Evolutionary conservation across 352 stramenopile species (phyloP).

Genomic region (Aphanomyces euteiches): DNA sequence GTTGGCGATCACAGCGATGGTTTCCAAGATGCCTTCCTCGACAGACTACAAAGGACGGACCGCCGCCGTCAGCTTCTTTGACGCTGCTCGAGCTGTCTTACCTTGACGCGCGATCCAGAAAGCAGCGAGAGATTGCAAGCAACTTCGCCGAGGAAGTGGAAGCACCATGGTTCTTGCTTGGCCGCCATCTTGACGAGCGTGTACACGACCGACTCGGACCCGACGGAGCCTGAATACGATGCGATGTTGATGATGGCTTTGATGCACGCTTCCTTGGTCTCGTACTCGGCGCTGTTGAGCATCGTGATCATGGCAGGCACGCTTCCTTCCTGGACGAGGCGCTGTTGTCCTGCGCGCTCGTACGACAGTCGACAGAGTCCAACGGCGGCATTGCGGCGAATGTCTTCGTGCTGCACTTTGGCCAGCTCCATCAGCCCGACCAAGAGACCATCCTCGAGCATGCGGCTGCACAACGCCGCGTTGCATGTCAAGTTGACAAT

Average conservation of each 20-base stretch:
- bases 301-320: conserved; percentile 62
- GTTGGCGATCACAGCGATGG: conserved; percentile 51
- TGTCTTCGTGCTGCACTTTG: conserved; percentile 52
- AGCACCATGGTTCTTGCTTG: conserved; percentile 54
- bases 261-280: conserved; percentile 54
- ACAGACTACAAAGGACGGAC: neutral
- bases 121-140: conserved; percentile 79
- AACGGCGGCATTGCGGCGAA: conserved; percentile 64
- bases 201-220: conserved; percentile 58
- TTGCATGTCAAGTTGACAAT: conserved; percentile 52
- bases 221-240: conserved; percentile 36
- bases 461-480: conserved; percentile 48
- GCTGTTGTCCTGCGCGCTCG: conserved; percentile 68
- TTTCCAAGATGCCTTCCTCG: conserved; percentile 77
- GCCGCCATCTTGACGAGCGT: conserved; percentile 71
- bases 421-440: conserved; percentile 56
- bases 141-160: conserved; percentile 57
- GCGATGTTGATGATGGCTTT: conserved; percentile 70
- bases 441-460: conserved; percentile 72
- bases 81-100: conserved; percentile 32
- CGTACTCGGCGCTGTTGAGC: conserved; percentile 47
- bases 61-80: too few species aligned
- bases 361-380: conserved; percentile 63
- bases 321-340: conserved; percentile 71
- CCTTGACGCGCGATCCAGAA: conserved; percentile 58